phyloP scores from a whole-genome alignment of 2,329 filamentous ascomycete genomes.

The Aureobasidium sp. region DNA sequence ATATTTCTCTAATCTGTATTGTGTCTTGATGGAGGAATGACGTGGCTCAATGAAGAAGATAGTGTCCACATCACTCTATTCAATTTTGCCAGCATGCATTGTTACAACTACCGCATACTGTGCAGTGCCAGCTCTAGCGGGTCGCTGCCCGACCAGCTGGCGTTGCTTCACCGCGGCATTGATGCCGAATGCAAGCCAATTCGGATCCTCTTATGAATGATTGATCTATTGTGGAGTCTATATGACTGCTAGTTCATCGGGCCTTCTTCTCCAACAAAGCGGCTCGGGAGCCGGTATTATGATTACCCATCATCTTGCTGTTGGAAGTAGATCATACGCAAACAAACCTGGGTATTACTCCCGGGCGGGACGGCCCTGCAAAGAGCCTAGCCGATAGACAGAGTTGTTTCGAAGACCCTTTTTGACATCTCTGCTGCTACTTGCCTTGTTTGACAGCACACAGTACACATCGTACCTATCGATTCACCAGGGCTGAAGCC shows the following conservation, averaged over 20 bases:
- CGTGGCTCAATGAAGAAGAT: not conserved
- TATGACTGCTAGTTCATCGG: not conserved
- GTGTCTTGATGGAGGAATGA: not conserved
- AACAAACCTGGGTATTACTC: not conserved
- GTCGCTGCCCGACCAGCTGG: not conserved
- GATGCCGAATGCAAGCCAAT: constrained; percentile 1
- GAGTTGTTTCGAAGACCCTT: not conserved
- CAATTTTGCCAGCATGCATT: not conserved
- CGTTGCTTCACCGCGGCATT: not conserved
- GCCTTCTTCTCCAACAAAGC: not conserved
- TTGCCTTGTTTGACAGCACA: constrained; percentile 9
- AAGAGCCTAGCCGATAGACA: not conserved
- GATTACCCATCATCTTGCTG: not conserved
- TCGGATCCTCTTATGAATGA: not conserved
- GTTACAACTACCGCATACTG: not conserved
- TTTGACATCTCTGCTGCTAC: not conserved
- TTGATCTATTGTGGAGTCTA: not conserved
- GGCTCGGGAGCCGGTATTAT: not conserved
- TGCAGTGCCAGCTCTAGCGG: not conserved
- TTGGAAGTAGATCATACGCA: not conserved
- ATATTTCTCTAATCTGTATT: not conserved
- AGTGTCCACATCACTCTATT: not conserved
- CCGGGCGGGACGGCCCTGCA: not conserved
- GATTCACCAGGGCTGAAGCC: not conserved
- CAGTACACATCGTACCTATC: not conserved